phyloP scores from a whole-genome alignment of 257 asterid species.

The Lycium barbarum region DNA sequence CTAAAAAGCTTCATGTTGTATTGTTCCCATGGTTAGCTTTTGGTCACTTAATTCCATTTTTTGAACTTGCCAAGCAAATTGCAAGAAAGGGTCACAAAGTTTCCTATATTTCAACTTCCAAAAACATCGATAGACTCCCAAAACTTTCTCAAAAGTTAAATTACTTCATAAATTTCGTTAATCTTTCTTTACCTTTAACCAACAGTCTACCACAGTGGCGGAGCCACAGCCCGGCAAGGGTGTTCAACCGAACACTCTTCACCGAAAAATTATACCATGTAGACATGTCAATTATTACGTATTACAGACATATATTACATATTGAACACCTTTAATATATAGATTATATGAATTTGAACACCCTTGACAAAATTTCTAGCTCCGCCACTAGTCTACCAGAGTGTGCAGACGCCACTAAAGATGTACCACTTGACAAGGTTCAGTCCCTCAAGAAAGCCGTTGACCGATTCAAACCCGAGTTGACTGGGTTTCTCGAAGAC shows the following conservation, averaged over 20 bases:
- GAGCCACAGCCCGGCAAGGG: too few relatives aligned
- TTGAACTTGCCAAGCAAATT: constrained; percentile 53
- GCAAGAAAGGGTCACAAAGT: constrained; percentile 58
- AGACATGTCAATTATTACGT: too few relatives aligned
- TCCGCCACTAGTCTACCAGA: constrained; percentile 39
- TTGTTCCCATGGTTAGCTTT: constrained; percentile 66
- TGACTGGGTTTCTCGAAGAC: constrained; percentile 33
- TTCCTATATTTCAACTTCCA: constrained; percentile 57
- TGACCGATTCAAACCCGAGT: constrained; percentile 37
- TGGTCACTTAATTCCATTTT: constrained; percentile 33
- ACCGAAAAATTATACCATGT: too few relatives aligned
- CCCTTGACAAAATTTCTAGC: too few relatives aligned
- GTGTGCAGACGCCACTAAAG: constrained; percentile 42
- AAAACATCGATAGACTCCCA: constrained; percentile 65
- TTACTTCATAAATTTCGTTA: constrained; percentile 40
- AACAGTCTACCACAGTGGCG: too few relatives aligned
- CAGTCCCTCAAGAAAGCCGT: constrained; percentile 45
- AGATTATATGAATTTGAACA: too few relatives aligned
- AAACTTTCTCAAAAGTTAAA: constrained; percentile 46
- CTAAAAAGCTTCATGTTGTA: constrained; percentile 44
- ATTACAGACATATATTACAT: too few relatives aligned
- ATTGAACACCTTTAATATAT: too few relatives aligned
- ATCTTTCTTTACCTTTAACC: constrained; percentile 45
- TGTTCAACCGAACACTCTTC: too few relatives aligned
- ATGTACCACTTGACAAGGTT: constrained; percentile 37